Conservation (phyloP, 2,329 filamentous ascomycete species). For the Huntiella bhutanensis region DNA sequence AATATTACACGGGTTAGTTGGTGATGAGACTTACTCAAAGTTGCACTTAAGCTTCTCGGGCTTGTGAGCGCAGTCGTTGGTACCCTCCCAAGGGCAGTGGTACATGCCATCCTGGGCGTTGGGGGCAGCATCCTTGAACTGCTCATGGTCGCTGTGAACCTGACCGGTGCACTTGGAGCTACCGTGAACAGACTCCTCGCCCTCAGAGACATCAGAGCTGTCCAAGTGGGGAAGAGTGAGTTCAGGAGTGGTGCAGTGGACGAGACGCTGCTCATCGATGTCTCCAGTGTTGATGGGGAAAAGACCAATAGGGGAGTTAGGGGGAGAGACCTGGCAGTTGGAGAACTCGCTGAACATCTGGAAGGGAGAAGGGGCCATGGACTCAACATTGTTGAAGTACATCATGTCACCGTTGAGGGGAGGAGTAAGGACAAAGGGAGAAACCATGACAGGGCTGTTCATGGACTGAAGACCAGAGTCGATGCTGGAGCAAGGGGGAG, state of each 20-base stretch:
- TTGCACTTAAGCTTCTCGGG: constrained; percentile 96
- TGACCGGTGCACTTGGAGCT: constrained; percentile 34
- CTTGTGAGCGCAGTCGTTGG: constrained; percentile 61
- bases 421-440: constrained; percentile 2
- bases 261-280: constrained; percentile 10
- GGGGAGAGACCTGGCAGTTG: constrained; percentile 11
- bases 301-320: constrained; percentile 12
- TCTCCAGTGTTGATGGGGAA: constrained; percentile 6
- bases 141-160: constrained; percentile 43
- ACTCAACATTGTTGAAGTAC: constrained; percentile 1
- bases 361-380: constrained; percentile 2
- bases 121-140: constrained; percentile 50
- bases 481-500: constrained; percentile 2
- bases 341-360: constrained; percentile 6
- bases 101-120: constrained; percentile 56
- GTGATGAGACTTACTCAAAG: constrained; percentile 61
- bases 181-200: constrained; percentile 15
- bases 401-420: constrained; percentile 2
- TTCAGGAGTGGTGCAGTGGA: constrained; percentile 21
- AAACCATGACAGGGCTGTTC: constrained; percentile 5
- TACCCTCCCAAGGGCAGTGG: constrained; percentile 74
- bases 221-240: constrained; percentile 22
- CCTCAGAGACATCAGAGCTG: constrained; percentile 11
- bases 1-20: not conserved
- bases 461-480: constrained; percentile 5